These are phyloP conservation scores for Russula vinacea DNA, from an alignment of 768 basidiomycete genomes.

Conservation along the genomic window DNA sequence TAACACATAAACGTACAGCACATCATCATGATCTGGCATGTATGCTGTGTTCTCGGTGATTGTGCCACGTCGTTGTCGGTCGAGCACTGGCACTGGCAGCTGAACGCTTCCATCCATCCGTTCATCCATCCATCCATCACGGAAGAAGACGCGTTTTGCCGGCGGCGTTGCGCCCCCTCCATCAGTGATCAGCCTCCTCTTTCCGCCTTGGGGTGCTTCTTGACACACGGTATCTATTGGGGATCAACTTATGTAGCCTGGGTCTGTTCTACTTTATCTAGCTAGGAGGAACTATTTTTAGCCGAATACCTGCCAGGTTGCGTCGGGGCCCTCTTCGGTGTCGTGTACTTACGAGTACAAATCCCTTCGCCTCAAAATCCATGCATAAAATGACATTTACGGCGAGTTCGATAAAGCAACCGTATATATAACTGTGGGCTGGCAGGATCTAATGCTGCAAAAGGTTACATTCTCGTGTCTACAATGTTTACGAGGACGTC, in stretches of 20 bases:
- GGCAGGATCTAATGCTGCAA: neutral
- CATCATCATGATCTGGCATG: neutral
- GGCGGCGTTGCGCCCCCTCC: neutral
- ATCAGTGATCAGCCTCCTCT: neutral
- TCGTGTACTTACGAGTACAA: neutral
- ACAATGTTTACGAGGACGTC: neutral
- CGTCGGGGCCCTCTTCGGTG: neutral
- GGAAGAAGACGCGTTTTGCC: neutral
- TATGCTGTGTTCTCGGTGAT: neutral
- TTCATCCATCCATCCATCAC: no score
- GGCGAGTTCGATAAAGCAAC: neutral
- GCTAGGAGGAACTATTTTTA: neutral
- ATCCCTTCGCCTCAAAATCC: neutral
- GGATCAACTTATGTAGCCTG: neutral
- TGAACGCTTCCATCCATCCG: no score
- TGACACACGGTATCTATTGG: neutral
- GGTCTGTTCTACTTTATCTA: neutral
- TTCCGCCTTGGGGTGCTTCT: neutral
- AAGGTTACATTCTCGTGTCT: neutral
- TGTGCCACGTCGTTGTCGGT: neutral
- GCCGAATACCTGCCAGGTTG: neutral
- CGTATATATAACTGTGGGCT: neutral
- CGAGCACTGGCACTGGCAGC: no score
- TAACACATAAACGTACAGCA: neutral
- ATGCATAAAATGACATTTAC: neutral